phyloP scores from a whole-genome alignment of 805 yeast species.

The Metschnikowia shivogae region DNA sequence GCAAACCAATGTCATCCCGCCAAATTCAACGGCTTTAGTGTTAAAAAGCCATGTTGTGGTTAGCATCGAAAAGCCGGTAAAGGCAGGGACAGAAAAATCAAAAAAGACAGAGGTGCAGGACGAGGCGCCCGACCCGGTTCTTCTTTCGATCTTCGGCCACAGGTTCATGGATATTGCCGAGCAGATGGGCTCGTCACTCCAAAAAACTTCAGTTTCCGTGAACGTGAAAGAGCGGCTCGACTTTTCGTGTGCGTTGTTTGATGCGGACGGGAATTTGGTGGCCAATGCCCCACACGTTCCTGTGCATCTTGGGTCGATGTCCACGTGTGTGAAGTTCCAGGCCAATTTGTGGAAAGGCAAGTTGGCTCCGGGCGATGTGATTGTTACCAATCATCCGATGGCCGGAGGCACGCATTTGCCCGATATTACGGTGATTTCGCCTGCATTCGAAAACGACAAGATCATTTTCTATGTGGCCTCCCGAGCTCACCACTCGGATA shows the following conservation, averaged over 20 bases:
- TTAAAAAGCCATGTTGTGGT: conserved; percentile 17
- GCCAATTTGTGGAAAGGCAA: conserved; percentile 38
- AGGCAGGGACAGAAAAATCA: not conserved
- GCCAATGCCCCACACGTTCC: conserved; percentile 47
- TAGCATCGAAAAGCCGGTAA: conserved; percentile 4
- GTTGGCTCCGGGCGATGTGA: conserved; percentile 38
- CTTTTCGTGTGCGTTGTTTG: conserved; percentile 44
- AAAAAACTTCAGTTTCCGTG: conserved; percentile 43
- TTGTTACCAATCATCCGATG: conserved; percentile 40
- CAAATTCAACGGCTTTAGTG: conserved; percentile 13
- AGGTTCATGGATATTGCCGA: conserved; percentile 23
- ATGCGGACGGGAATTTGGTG: conserved; percentile 38
- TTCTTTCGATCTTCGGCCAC: conserved; percentile 20
- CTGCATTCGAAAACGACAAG: conserved; percentile 55
- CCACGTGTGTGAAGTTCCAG: conserved; percentile 44
- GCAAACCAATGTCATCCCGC: conserved; percentile 18
- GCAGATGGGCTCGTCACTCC: conserved; percentile 44
- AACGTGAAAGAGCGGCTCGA: conserved; percentile 44
- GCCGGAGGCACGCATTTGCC: conserved; percentile 45
- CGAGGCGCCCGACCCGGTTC: conserved; percentile 15
- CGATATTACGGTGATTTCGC: conserved; percentile 83
- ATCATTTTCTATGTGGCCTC: conserved; percentile 85
- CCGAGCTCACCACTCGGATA: conserved; percentile 95
- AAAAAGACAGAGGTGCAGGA: not conserved
- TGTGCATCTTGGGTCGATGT: conserved; percentile 46